phyloP scores from a whole-genome alignment of 2,329 filamentous ascomycete genomes.

The Colletotrichum musae region DNA sequence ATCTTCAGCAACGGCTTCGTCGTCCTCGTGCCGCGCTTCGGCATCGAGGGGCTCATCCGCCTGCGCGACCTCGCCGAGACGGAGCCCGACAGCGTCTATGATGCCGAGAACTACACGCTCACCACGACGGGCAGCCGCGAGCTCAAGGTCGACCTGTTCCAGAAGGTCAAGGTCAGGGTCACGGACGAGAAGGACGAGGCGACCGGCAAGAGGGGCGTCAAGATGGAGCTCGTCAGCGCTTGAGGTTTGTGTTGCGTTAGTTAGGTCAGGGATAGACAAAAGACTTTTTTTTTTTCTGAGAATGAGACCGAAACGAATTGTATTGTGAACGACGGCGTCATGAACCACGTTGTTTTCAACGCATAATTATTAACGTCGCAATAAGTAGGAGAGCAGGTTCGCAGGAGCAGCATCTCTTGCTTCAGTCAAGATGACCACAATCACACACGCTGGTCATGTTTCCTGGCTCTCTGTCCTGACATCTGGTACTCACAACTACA shows the following conservation, averaged over 20 bases:
- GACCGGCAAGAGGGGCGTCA: conserved; percentile 95
- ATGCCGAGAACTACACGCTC: conserved; percentile 88
- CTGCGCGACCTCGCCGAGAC: conserved; percentile 85
- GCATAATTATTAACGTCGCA: too few relatives aligned
- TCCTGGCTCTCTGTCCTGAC: too few relatives aligned
- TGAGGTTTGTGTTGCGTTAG: conserved; percentile 10
- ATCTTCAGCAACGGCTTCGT: conserved; percentile 98
- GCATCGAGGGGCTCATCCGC: conserved; percentile 92
- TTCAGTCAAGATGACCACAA: too few relatives aligned
- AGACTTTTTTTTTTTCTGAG: too few relatives aligned
- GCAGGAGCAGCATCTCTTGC: too few relatives aligned
- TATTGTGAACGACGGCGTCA: too few relatives aligned
- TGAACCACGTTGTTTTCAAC: too few relatives aligned
- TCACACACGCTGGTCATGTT: too few relatives aligned
- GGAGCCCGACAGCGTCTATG: conserved; percentile 85
- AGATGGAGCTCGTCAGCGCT: conserved; percentile 74
- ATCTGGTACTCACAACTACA: too few relatives aligned
- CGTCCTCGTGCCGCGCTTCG: conserved; percentile 94
- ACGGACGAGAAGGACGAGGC: conserved; percentile 93
- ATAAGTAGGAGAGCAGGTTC: too few relatives aligned
- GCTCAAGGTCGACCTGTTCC: conserved; percentile 84
- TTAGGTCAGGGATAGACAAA: not conserved
- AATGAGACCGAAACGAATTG: too few relatives aligned
- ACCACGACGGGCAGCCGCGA: conserved; percentile 69
- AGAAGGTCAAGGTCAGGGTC: conserved; percentile 90